Percentiles rank a stretch among this genome's conserved stretches.
Conservation (phyloP, 2,329 filamentous ascomycete species). For the Sporothrix luriei region DNA sequence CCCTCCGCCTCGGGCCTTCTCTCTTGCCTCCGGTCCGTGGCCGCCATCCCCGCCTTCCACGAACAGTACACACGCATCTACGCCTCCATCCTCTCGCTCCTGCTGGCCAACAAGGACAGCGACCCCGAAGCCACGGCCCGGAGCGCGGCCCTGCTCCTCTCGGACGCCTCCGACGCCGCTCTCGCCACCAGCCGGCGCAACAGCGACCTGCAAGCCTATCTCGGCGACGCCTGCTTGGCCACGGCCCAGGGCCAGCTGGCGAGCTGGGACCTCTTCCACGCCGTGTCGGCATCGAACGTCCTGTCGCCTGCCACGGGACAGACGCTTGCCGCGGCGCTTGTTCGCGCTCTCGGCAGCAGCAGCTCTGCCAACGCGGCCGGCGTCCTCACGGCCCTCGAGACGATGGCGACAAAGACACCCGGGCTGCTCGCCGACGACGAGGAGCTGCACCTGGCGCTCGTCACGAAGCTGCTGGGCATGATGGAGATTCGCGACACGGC, state of each 20-base stretch:
- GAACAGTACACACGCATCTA: constrained; percentile 42
- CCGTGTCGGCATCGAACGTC: constrained; percentile 49
- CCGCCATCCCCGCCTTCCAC: constrained; percentile 47
- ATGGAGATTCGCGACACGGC: constrained; percentile 52
- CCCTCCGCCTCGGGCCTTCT: constrained; percentile 69
- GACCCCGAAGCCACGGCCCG: constrained; percentile 41
- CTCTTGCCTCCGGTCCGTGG: constrained; percentile 63
- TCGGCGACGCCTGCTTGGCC: constrained; percentile 49
- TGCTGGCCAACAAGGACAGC: constrained; percentile 42
- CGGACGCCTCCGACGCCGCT: constrained; percentile 46
- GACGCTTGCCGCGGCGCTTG: constrained; percentile 40
- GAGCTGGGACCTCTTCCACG: constrained; percentile 53
- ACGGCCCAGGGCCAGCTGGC: constrained; percentile 44
- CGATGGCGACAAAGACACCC: constrained; percentile 51
- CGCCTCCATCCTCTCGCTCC: constrained; percentile 45
- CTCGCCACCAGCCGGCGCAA: constrained; percentile 44
- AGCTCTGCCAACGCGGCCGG: constrained; percentile 36
- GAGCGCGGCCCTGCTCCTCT: constrained; percentile 52
- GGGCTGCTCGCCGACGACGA: constrained; percentile 51
- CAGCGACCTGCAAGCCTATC: constrained; percentile 52
- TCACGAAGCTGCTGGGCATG: constrained; percentile 57
- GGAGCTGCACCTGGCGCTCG: constrained; percentile 52
- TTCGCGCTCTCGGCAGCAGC: constrained; percentile 36
- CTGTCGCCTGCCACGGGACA: constrained; percentile 45
- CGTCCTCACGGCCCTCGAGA: constrained; percentile 52